Percentiles rank a stretch among this genome's conserved stretches.
phyloP scores from a whole-genome alignment of 257 asterid genomes.

The Fraxinus americana region DNA sequence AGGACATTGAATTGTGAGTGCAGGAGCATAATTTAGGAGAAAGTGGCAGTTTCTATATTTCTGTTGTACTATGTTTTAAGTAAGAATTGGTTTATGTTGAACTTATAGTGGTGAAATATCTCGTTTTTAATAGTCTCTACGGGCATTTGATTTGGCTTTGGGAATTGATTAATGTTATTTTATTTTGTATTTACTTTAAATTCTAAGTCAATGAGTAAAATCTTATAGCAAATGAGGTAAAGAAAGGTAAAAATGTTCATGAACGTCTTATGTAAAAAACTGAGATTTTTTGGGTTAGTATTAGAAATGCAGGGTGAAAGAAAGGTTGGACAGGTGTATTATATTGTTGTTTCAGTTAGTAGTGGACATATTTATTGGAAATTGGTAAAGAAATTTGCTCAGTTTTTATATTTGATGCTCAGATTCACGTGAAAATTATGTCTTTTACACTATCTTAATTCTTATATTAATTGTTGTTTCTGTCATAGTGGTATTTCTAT shows the following conservation, averaged over 20 bases:
- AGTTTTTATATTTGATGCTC: neutral
- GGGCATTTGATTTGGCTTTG: neutral
- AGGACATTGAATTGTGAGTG: neutral
- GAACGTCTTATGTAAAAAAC: neutral
- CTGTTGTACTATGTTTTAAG: neutral
- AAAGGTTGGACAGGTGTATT: neutral
- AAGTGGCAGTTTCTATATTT: neutral
- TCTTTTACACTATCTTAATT: neutral
- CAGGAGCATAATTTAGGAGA: neutral
- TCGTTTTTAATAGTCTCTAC: neutral
- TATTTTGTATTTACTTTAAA: neutral
- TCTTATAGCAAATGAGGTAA: neutral
- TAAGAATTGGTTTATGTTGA: neutral
- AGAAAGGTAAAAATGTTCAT: neutral
- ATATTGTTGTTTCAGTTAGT: neutral
- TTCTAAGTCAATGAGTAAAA: neutral
- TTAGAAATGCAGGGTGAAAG: neutral
- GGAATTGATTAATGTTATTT: neutral
- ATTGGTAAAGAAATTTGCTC: neutral
- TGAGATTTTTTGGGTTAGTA: neutral
- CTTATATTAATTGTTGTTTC: neutral
- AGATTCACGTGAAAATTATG: neutral
- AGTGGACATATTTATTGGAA: neutral
- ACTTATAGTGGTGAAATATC: neutral
- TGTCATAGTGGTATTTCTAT: neutral